Percentiles rank a stretch among this genome's conserved stretches.
These are phyloP conservation scores for Lophiotrema nucula DNA, from an alignment of 495 filamentous ascomycete species.

Conservation along the genomic window DNA sequence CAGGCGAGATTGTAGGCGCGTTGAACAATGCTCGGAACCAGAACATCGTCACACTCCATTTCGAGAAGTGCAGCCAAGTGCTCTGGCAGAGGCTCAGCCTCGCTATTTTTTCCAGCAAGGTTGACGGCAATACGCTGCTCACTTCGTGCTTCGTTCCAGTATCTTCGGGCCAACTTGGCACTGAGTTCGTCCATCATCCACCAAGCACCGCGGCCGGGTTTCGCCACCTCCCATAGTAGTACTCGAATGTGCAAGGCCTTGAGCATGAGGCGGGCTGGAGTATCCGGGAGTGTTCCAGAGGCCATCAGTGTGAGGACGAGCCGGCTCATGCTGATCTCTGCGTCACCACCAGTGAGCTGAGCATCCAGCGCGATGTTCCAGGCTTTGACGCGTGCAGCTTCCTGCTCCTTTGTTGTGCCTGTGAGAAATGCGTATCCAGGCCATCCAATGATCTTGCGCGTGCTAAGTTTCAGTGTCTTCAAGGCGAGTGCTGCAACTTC, in stretches of 20 bases:
- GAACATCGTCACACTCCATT: slow-evolving; percentile 74
- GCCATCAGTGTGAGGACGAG: slow-evolving; percentile 85
- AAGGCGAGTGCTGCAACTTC: slow-evolving; percentile 77
- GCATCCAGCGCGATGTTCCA: slow-evolving; percentile 95
- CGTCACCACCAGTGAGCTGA: slow-evolving; percentile 90
- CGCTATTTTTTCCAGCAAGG: slow-evolving; percentile 36
- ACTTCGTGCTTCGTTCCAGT: slow-evolving; percentile 77
- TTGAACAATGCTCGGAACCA: slow-evolving; percentile 74
- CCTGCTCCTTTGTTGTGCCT: slow-evolving; percentile 79
- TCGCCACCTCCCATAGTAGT: slow-evolving; percentile 74
- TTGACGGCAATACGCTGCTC: slow-evolving; percentile 48
- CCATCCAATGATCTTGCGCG: slow-evolving; percentile 76
- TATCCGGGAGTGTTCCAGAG: slow-evolving; percentile 81
- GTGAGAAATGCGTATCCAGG: slow-evolving; percentile 72
- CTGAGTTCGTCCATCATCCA: slow-evolving; percentile 63
- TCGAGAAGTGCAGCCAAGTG: slow-evolving; percentile 73
- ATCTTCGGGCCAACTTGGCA: slow-evolving; percentile 64
- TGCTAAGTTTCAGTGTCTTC: slow-evolving; percentile 75
- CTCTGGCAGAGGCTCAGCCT: slow-evolving; percentile 67
- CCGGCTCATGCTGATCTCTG: slow-evolving; percentile 82
- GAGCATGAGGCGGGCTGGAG: slow-evolving; percentile 82
- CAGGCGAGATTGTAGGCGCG: slow-evolving; percentile 88
- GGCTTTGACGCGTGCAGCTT: slow-evolving; percentile 81
- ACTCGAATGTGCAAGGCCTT: slow-evolving; percentile 90
- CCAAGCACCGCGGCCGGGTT: slow-evolving; percentile 59